Conservation (phyloP, 805 yeast species). For the Phaffomyces antillensis region DNA sequence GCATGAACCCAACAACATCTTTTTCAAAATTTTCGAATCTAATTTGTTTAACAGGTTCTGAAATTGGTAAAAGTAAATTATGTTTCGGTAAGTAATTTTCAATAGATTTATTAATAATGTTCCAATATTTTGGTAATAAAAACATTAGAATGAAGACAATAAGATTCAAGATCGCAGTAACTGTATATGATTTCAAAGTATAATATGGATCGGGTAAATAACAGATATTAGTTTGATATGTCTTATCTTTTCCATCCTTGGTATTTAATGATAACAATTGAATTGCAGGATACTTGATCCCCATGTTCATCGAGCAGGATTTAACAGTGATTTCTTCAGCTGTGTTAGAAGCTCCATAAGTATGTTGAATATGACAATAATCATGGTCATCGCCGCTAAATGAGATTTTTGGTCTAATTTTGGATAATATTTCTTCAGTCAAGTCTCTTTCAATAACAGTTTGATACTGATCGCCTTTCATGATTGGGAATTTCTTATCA, state of each 20-base stretch:
- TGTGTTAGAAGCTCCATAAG: conserved; percentile 18
- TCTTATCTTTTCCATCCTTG: conserved; percentile 11
- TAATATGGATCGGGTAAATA: conserved; percentile 49
- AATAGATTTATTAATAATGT: conserved; percentile 7
- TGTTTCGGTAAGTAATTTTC: neutral
- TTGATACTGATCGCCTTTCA: conserved; percentile 79
- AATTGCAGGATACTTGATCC: conserved; percentile 77
- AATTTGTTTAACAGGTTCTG: conserved; percentile 9
- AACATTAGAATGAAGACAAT: conserved; percentile 19
- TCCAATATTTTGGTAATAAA: conserved; percentile 25
- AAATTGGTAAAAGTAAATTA: conserved; percentile 15
- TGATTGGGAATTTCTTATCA: conserved; percentile 54
- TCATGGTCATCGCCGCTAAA: conserved; percentile 98
- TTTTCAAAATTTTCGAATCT: conserved; percentile 1
- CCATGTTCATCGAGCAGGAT: conserved; percentile 90
- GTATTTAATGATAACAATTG: conserved; percentile 66
- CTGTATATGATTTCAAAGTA: conserved; percentile 31
- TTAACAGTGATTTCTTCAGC: conserved; percentile 82
- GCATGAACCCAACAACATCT: conserved; percentile 9
- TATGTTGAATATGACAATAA: conserved; percentile 73
- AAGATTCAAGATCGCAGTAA: conserved; percentile 17
- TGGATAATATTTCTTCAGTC: conserved; percentile 49
- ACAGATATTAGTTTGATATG: conserved; percentile 43
- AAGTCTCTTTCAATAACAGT: conserved; percentile 68
- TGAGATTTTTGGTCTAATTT: conserved; percentile 57